Conservation (phyloP, 2,329 filamentous ascomycete species). For the Phoma sp. region DNA sequence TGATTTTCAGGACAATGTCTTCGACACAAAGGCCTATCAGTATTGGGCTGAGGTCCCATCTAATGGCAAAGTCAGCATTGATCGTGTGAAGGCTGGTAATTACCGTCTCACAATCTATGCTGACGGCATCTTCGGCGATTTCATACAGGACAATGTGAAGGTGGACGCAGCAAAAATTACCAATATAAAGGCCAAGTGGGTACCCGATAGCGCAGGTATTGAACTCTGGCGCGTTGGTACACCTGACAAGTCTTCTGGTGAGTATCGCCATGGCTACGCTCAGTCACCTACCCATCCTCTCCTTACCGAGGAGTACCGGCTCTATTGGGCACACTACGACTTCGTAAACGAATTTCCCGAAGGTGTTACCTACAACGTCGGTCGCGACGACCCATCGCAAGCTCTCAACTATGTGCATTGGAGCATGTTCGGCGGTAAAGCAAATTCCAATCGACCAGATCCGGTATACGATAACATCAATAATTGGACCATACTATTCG, state of each 20-base stretch:
- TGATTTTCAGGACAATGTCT: constrained; percentile 65
- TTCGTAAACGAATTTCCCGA: constrained; percentile 64
- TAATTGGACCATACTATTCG: constrained; percentile 25
- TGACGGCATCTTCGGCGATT: constrained; percentile 66
- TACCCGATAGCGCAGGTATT: constrained; percentile 60
- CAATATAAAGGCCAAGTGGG: constrained; percentile 52
- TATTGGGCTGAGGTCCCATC: constrained; percentile 62
- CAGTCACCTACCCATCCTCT: constrained; percentile 57
- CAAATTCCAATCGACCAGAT: constrained; percentile 54
- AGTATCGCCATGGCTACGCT: constrained; percentile 64
- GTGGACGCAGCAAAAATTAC: constrained; percentile 52
- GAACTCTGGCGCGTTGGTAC: constrained; percentile 68
- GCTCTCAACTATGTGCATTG: constrained; percentile 70
- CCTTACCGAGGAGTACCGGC: constrained; percentile 61
- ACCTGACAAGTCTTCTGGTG: constrained; percentile 65
- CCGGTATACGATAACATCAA: constrained; percentile 49
- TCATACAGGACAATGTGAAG: constrained; percentile 58
- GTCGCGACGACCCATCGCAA: constrained; percentile 54
- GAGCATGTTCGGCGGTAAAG: constrained; percentile 66
- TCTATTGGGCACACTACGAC: constrained; percentile 67
- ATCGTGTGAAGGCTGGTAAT: constrained; percentile 60
- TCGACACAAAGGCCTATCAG: constrained; percentile 61
- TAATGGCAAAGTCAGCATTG: constrained; percentile 58
- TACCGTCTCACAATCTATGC: constrained; percentile 69
- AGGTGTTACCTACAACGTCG: constrained; percentile 64